Evolutionary conservation across 176 grass and related monocot genomes (phyloP), one percentile per base, ranked within the genome.

Genomic region (Aegilops speltoides): DNA sequence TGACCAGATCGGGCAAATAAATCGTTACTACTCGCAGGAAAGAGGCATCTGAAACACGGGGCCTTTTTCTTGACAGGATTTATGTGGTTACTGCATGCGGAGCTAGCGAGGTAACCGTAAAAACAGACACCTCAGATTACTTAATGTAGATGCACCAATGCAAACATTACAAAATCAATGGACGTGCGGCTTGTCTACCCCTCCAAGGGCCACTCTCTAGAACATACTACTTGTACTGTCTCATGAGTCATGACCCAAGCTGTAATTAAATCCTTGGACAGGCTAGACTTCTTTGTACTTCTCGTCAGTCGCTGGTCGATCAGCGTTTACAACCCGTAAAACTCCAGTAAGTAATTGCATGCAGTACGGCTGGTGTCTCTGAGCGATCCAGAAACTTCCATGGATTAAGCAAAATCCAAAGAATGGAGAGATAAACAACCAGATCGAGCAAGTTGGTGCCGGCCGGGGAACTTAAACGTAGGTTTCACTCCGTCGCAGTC

Each of bases 141-240:
- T 66, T 15, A 48, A 23, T n/a, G n/a, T 23, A 41, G 28, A 76
- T 24, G 64, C 57, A 68, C 22, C 10, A 15, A 48, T 48, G 45
- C 13, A 48, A 3, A 66, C 14, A 6, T 9, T 66, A 31, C 13
- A 34, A 26, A 46, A 66, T 32, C 15, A 20, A 9, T 81, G 24
- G 11, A 73, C 29, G 32, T 20, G 32, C 3, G 37, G 24, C 66
- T 68, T 54, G 1, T 84, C 72, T 40, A 82, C 3, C 80, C 29
- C 34, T 73, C 29, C 57, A 85, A 59, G 17, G 59, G 76, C n/a
- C 76, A 84, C 26, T 29, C 73, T 65, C 28, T 74, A 79, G 5
- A 64, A 36, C 28, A 16, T 41, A 41, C 40, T 45, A n/a, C 29
- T 77, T 33, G 8, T 82, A 60, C 11, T 15, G 10, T 8, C 64